These are phyloP conservation scores for Penicillium coffeae DNA, from an alignment of 495 filamentous ascomycete genomes.

Conservation along the genomic window DNA sequence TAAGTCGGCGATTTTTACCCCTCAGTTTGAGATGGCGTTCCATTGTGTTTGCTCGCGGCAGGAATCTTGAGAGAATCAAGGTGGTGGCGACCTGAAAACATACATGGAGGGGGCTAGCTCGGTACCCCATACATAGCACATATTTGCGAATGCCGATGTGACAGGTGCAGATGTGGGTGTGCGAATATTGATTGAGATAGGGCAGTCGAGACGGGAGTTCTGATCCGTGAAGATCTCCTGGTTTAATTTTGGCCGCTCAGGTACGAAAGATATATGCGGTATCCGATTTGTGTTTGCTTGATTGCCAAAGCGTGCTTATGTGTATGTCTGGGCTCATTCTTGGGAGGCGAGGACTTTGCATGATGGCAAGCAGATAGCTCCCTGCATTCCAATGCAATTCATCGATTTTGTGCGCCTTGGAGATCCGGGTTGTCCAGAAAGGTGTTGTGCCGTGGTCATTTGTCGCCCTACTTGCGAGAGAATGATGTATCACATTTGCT, in stretches of 20 bases:
- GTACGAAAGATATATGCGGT: background rate
- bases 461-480: slow-evolving; percentile 2
- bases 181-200: background rate
- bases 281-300: no score
- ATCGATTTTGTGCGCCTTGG: background rate
- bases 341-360: no score
- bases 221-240: background rate
- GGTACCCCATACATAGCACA: no score
- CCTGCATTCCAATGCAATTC: slow-evolving; percentile 22
- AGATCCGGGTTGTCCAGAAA: slow-evolving; percentile 6
- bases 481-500: slow-evolving; percentile 21
- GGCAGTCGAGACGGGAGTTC: background rate
- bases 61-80: slow-evolving; percentile 4
- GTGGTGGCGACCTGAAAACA: no score
- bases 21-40: slow-evolving; percentile 46
- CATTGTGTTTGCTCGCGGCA: slow-evolving; percentile 20
- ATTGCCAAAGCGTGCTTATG: no score
- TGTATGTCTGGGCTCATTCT: no score
- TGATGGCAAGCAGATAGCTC: no score
- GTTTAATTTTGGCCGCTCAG: background rate
- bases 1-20: slow-evolving; percentile 3
- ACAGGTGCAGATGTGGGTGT: background rate
- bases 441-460: slow-evolving; percentile 2
- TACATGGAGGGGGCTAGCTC: no score
- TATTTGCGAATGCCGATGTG: background rate